Evolutionary conservation across 805 yeast species (phyloP).

Genomic region (Sungouiella blattae): DNA sequence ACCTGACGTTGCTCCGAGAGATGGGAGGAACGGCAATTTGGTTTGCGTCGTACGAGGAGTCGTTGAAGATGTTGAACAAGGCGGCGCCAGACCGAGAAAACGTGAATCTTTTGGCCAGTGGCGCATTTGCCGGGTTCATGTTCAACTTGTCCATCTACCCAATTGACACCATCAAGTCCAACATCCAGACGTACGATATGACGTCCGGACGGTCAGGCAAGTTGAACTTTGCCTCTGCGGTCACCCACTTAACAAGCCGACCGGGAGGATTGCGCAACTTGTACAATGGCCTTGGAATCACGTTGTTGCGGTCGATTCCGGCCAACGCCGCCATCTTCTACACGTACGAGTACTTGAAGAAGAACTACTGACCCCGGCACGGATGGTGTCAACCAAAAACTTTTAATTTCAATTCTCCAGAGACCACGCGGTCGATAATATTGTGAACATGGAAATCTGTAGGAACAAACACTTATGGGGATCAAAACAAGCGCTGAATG

Average conservation of each 20-base stretch:
- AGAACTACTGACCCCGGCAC: conserved; percentile 14
- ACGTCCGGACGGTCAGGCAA: conserved; percentile 16
- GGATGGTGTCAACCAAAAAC: no score
- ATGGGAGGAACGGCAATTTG: conserved; percentile 89
- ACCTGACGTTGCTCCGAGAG: conserved; percentile 78
- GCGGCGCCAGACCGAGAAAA: conserved; percentile 19
- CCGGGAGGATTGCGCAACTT: conserved; percentile 65
- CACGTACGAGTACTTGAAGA: conserved; percentile 64
- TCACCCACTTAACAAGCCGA: conserved; percentile 24
- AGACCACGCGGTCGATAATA: no score
- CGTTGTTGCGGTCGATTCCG: conserved; percentile 78
- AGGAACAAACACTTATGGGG: no score
- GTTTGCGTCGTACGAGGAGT: conserved; percentile 84
- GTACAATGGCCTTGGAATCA: conserved; percentile 82
- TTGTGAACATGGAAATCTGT: no score
- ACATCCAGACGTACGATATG: conserved; percentile 64
- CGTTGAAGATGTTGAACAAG: conserved; percentile 34
- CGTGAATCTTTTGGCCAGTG: conserved; percentile 63
- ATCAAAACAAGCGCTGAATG: no score
- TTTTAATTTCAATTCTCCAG: not conserved
- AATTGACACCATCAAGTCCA: conserved; percentile 84
- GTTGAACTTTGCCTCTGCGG: conserved; percentile 35
- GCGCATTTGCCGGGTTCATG: conserved; percentile 82
- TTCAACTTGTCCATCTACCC: conserved; percentile 83
- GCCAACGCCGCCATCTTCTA: conserved; percentile 86